Percentiles rank a stretch among this genome's conserved stretches.
Evolutionary conservation across 345 rosid genomes (phyloP).

Genomic region (Eucalyptus viminalis): DNA sequence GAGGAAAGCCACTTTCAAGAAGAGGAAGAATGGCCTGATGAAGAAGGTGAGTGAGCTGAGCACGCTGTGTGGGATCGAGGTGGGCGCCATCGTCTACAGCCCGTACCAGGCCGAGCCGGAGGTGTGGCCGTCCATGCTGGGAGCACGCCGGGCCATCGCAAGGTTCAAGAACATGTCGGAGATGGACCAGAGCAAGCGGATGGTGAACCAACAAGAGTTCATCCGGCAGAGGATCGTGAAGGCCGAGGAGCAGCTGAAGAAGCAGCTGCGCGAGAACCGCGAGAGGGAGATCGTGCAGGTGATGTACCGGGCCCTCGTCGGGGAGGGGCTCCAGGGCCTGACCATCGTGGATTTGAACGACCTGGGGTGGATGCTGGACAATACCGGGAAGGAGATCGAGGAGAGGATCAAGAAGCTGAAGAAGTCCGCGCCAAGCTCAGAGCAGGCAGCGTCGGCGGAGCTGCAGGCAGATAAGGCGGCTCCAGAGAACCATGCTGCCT

Average conservation of each 20-base stretch:
- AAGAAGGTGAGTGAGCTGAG: slow-evolving; percentile 10
- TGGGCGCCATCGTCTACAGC: not conserved
- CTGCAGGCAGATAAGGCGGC: not conserved
- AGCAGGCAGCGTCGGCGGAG: not conserved
- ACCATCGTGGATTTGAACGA: not conserved
- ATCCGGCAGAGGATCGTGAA: slow-evolving; percentile 19
- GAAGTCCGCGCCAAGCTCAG: not conserved
- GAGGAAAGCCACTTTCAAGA: slow-evolving; percentile 8
- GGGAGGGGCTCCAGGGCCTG: not conserved
- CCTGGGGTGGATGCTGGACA: not conserved
- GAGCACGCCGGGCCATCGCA: slow-evolving; percentile 2
- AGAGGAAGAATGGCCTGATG: slow-evolving; percentile 7
- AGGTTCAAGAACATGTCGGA: slow-evolving; percentile 11
- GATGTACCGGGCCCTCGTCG: not conserved
- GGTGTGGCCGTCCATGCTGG: slow-evolving; percentile 24
- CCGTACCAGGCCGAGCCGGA: slow-evolving; percentile 15
- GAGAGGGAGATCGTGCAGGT: slow-evolving; percentile 2
- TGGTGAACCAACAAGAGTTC: slow-evolving; percentile 29
- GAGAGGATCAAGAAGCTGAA: not conserved
- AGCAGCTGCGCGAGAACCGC: slow-evolving; percentile 1
- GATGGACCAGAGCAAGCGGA: slow-evolving; percentile 31
- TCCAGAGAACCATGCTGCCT: not conserved
- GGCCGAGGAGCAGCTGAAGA: slow-evolving; percentile 13
- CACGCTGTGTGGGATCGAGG: slow-evolving; percentile 3
- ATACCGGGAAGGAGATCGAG: not conserved